These are phyloP conservation scores for Aspergillus steynii DNA, from an alignment of 495 filamentous ascomycete species.

Conservation along the genomic window DNA sequence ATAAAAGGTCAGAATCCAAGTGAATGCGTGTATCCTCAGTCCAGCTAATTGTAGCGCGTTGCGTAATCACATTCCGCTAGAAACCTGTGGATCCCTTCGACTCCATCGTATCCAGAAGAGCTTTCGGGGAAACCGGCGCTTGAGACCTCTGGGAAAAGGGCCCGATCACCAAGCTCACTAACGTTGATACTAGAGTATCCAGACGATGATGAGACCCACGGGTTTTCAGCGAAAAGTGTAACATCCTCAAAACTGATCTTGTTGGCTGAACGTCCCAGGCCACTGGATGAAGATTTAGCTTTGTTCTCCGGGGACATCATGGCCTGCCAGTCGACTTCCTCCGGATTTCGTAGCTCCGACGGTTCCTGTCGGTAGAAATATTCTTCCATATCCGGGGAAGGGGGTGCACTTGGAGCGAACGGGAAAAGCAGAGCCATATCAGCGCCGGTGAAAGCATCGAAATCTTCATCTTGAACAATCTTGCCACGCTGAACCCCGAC, in stretches of 20 bases:
- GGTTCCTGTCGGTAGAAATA: slow-evolving; percentile 34
- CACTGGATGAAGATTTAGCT: slow-evolving; percentile 26
- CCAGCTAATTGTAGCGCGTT: slow-evolving; percentile 21
- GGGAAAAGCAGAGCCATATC: slow-evolving; percentile 81
- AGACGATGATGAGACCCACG: slow-evolving; percentile 51
- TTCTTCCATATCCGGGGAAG: slow-evolving; percentile 34
- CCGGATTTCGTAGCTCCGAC: slow-evolving; percentile 25
- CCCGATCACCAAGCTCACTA: slow-evolving; percentile 52
- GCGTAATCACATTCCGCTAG: slow-evolving; percentile 80
- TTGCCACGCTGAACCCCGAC: slow-evolving; percentile 77
- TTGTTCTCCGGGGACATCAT: slow-evolving; percentile 54
- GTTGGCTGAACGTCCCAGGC: slow-evolving; percentile 24
- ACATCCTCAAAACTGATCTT: slow-evolving; percentile 49
- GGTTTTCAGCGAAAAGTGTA: slow-evolving; percentile 47
- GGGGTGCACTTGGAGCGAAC: slow-evolving; percentile 65
- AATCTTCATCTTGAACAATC: slow-evolving; percentile 76
- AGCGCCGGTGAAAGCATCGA: slow-evolving; percentile 59
- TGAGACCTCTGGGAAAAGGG: slow-evolving; percentile 40
- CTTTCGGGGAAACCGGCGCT: slow-evolving; percentile 37
- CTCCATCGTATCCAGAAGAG: slow-evolving; percentile 67
- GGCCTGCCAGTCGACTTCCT: slow-evolving; percentile 53
- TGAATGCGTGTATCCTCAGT: slow-evolving; percentile 2
- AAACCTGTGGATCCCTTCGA: slow-evolving; percentile 86
- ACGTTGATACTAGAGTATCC: slow-evolving; percentile 55
- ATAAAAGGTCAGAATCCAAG: slow-evolving; percentile 19